Evolutionary conservation across 345 rosid genomes (phyloP).

Genomic region (Limnanthes douglasii): DNA sequence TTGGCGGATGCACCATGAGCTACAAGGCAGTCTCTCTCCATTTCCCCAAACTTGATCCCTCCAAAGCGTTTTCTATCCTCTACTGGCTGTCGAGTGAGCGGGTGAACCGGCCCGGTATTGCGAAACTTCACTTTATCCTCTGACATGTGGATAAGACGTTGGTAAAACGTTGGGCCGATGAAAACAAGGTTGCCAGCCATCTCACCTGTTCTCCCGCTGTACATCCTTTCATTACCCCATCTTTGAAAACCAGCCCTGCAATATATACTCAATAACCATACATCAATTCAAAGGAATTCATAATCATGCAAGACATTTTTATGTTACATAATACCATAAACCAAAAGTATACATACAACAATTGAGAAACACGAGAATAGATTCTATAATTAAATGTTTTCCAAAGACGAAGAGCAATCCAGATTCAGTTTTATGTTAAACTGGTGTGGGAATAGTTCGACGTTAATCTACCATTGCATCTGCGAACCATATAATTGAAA

Average conservation of each 20-base stretch:
- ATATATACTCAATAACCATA: too few species aligned
- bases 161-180: constrained; percentile 88
- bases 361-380: too few species aligned
- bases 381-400: too few species aligned
- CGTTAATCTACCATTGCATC: too few species aligned
- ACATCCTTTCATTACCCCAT: constrained; percentile 83
- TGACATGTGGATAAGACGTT: constrained; percentile 75
- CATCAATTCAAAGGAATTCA: too few species aligned
- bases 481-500: too few species aligned
- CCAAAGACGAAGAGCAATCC: too few species aligned
- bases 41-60: constrained; percentile 83
- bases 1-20: constrained; percentile 83
- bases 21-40: constrained; percentile 84
- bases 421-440: too few species aligned
- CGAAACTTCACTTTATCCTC: constrained; percentile 88
- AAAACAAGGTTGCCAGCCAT: constrained; percentile 57
- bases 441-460: too few species aligned
- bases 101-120: constrained; percentile 91
- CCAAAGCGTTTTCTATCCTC: constrained; percentile 79
- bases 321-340: too few species aligned
- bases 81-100: constrained; percentile 83
- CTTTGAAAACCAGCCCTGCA: constrained; percentile 74
- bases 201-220: constrained; percentile 67
- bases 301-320: too few species aligned
- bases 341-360: too few species aligned